Conservation (phyloP, 2,329 filamentous ascomycete species). For the Chaetomium sp. region DNA sequence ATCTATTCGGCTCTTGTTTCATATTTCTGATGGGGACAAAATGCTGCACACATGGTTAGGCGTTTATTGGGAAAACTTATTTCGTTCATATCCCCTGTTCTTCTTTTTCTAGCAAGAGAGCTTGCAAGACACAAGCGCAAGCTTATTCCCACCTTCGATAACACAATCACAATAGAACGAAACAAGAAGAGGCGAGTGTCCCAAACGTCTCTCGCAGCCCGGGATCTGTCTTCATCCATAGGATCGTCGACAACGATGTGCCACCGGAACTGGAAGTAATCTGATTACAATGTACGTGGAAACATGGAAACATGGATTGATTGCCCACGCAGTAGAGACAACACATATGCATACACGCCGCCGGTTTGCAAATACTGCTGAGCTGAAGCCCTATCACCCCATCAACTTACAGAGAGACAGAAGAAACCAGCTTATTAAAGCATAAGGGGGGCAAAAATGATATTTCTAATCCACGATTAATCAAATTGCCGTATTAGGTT, state of each 20-base stretch:
- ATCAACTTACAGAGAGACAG: too few relatives aligned
- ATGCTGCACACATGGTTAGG: conserved; percentile 6
- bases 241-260: too few relatives aligned
- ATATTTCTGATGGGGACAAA: background rate
- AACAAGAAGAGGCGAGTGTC: too few relatives aligned
- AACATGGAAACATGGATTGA: too few relatives aligned
- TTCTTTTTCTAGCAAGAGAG: background rate
- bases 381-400: too few relatives aligned
- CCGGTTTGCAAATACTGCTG: too few relatives aligned
- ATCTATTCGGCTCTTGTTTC: background rate
- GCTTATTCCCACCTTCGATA: background rate
- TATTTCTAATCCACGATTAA: background rate
- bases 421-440: background rate
- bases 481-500: background rate
- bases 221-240: background rate
- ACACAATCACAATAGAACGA: background rate
- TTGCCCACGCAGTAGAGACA: too few relatives aligned
- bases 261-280: too few relatives aligned
- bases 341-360: too few relatives aligned
- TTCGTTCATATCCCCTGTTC: background rate
- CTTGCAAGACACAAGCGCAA: background rate
- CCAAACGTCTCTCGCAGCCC: too few relatives aligned
- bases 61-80: background rate
- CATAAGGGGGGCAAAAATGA: background rate
- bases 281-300: too few relatives aligned